Percentiles rank a stretch among this genome's conserved stretches.
Evolutionary conservation across 1,139 yeast species (phyloP).

Genomic region (Scheffersomyces insectosa): DNA sequence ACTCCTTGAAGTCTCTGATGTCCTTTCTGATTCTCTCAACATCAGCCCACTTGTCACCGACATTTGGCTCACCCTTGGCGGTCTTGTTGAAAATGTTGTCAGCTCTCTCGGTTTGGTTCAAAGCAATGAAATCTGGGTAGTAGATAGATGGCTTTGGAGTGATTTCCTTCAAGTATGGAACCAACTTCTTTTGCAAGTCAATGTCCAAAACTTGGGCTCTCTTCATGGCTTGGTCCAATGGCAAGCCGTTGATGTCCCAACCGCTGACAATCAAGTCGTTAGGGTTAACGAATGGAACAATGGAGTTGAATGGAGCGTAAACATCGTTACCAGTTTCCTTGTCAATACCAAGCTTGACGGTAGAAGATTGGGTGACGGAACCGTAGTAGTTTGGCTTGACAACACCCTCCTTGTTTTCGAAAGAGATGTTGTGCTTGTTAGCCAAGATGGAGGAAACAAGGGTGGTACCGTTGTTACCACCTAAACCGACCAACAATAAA

Average conservation of each 20-base stretch:
- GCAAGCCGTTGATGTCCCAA: slow-evolving; percentile 84
- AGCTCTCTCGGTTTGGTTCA: slow-evolving; percentile 91
- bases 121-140: slow-evolving; percentile 96
- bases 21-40: slow-evolving; percentile 85
- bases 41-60: slow-evolving; percentile 80
- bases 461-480: slow-evolving; percentile 97
- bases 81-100: slow-evolving; percentile 74
- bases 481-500: slow-evolving; percentile 87
- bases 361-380: slow-evolving; percentile 93
- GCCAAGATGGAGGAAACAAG: slow-evolving; percentile 83
- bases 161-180: slow-evolving; percentile 60
- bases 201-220: slow-evolving; percentile 87
- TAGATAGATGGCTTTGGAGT: slow-evolving; percentile 83
- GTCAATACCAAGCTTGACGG: slow-evolving; percentile 88
- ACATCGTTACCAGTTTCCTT: slow-evolving; percentile 73
- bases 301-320: slow-evolving; percentile 87
- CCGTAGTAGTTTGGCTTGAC: slow-evolving; percentile 89
- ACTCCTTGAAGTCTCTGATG: slow-evolving; percentile 73
- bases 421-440: slow-evolving; percentile 74
- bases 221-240: slow-evolving; percentile 76
- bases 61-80: slow-evolving; percentile 50
- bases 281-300: slow-evolving; percentile 87
- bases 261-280: slow-evolving; percentile 90
- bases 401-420: slow-evolving; percentile 81
- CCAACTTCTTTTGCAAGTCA: slow-evolving; percentile 77